Evolutionary conservation across 345 rosid species (phyloP).

Genomic region (Litchi chinensis): DNA sequence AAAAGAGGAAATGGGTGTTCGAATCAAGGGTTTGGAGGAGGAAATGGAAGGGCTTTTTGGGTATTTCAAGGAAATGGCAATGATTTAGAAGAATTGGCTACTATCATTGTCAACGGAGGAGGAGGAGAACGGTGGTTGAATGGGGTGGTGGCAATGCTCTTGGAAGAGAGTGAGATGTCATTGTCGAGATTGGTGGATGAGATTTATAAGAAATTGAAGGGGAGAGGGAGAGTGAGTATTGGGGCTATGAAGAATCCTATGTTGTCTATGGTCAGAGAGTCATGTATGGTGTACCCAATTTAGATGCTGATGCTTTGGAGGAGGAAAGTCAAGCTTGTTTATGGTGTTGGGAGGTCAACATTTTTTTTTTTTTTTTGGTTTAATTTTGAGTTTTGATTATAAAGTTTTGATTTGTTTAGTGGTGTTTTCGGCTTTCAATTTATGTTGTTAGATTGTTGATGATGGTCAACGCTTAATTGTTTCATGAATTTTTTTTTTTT

Average conservation of each 20-base stretch:
- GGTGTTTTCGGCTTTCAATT: not conserved
- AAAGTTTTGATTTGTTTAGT: not conserved
- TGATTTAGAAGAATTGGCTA: conserved; percentile 6
- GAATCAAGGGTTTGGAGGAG: conserved; percentile 37
- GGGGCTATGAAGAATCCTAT: conserved; percentile 63
- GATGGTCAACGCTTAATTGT: too few species aligned
- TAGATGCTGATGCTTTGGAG: conserved; percentile 77
- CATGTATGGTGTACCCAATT: conserved; percentile 64
- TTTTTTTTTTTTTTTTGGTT: not conserved
- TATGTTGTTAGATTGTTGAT: too few species aligned
- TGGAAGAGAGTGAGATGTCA: conserved; percentile 79
- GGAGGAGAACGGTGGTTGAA: conserved; percentile 35
- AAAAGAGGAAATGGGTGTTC: conserved; percentile 43
- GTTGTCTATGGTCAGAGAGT: conserved; percentile 77
- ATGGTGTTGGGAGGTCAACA: conserved; percentile 95
- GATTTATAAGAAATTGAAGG: conserved; percentile 44
- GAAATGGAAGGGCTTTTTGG: conserved; percentile 59
- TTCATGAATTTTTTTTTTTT: too few species aligned
- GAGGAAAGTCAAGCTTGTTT: conserved; percentile 62
- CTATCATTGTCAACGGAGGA: too few species aligned
- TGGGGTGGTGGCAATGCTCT: conserved; percentile 52
- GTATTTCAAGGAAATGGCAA: conserved; percentile 50
- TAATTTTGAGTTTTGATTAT: not conserved
- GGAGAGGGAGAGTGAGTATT: conserved; percentile 25
- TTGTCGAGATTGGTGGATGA: conserved; percentile 62